phyloP scores from a whole-genome alignment of 1,139 yeast genomes.

The Suhomyces choctaworum region DNA sequence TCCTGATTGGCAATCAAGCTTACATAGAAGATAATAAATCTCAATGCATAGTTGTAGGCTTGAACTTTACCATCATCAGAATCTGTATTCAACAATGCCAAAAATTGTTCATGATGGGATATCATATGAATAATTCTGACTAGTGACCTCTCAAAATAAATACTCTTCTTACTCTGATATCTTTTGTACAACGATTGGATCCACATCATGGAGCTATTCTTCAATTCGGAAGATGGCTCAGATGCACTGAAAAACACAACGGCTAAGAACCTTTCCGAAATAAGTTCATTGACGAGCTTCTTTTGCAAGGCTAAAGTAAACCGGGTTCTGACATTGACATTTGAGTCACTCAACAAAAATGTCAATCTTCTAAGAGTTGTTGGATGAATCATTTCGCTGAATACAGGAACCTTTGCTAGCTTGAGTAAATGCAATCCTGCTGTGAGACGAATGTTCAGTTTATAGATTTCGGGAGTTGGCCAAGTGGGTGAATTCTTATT shows the following conservation, averaged over 20 bases:
- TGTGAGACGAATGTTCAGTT: constrained; percentile 60
- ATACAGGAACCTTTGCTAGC: constrained; percentile 57
- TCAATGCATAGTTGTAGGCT: constrained; percentile 54
- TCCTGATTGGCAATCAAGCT: constrained; percentile 62
- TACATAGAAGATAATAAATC: constrained; percentile 60
- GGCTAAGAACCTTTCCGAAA: constrained; percentile 68
- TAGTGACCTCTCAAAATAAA: constrained; percentile 62
- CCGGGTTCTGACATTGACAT: constrained; percentile 52
- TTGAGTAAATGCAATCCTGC: constrained; percentile 71
- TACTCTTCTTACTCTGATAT: constrained; percentile 39
- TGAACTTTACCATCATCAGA: constrained; percentile 25
- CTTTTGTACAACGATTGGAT: constrained; percentile 58
- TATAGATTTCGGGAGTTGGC: constrained; percentile 67
- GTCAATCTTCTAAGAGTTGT: constrained; percentile 54
- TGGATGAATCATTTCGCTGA: constrained; percentile 55
- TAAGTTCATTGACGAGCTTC: constrained; percentile 49
- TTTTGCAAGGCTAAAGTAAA: constrained; percentile 56
- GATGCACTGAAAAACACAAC: constrained; percentile 72
- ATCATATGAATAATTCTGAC: constrained; percentile 69
- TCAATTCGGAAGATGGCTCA: constrained; percentile 61
- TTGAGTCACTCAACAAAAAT: constrained; percentile 67
- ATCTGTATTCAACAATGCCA: constrained; percentile 35
- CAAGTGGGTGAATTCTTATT: constrained; percentile 42
- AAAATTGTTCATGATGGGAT: constrained; percentile 73
- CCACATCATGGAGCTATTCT: constrained; percentile 66